These are phyloP conservation scores for Prunella vulgaris DNA, from an alignment of 257 asterid species.

Conservation along the genomic window DNA sequence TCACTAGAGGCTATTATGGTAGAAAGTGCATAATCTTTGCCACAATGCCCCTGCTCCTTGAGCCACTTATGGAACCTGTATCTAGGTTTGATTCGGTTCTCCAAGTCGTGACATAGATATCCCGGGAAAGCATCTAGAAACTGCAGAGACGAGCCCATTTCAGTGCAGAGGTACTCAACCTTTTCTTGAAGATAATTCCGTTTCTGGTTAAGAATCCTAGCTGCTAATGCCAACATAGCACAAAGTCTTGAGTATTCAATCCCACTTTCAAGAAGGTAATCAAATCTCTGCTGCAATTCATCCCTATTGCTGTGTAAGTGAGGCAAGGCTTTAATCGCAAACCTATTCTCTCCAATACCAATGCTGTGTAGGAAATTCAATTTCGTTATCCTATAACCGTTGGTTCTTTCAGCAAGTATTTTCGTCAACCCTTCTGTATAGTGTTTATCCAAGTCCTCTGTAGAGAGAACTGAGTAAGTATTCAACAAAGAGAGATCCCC, in stretches of 20 bases:
- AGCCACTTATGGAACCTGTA: slow-evolving; percentile 53
- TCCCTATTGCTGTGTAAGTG: slow-evolving; percentile 31
- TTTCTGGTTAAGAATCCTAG: slow-evolving; percentile 55
- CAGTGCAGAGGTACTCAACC: slow-evolving; percentile 43
- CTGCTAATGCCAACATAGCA: slow-evolving; percentile 26
- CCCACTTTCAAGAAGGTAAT: slow-evolving; percentile 47
- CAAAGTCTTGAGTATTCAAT: slow-evolving; percentile 49
- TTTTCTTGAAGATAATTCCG: slow-evolving; percentile 35
- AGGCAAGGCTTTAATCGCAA: slow-evolving; percentile 38
- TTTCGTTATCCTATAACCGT: slow-evolving; percentile 24
- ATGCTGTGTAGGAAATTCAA: slow-evolving; percentile 48
- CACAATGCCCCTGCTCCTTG: slow-evolving; percentile 37
- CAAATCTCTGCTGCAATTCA: slow-evolving; percentile 47
- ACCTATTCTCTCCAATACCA: slow-evolving; percentile 62
- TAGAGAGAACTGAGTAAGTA: slow-evolving; percentile 25
- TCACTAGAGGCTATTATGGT: slow-evolving; percentile 61
- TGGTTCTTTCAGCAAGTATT: slow-evolving; percentile 35
- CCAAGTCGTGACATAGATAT: slow-evolving; percentile 54
- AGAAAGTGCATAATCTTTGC: slow-evolving; percentile 38
- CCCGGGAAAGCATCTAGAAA: slow-evolving; percentile 54
- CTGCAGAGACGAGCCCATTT: slow-evolving; percentile 41
- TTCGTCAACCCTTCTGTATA: slow-evolving; percentile 30
- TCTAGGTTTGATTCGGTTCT: slow-evolving; percentile 63
- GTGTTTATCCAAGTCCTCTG: slow-evolving; percentile 35
- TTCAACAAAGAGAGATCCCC: slow-evolving; percentile 39